Percentiles rank a stretch among this genome's conserved stretches.
phyloP scores from a whole-genome alignment of 805 yeast species.

The Hanseniaspora hatyaiensis region DNA sequence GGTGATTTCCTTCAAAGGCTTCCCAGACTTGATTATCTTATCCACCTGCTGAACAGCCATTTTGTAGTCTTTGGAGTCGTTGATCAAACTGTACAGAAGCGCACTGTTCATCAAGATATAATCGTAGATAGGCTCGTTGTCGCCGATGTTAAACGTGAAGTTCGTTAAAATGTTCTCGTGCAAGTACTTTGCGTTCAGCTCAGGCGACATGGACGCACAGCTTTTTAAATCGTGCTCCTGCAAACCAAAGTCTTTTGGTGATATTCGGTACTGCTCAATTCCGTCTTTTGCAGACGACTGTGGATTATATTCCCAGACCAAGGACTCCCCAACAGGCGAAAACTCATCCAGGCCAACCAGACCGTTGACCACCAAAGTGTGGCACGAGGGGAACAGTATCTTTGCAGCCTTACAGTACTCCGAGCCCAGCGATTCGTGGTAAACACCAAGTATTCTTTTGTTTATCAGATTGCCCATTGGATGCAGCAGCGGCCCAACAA shows the following conservation, averaged over 20 bases:
- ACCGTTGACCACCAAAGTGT: conserved; percentile 88
- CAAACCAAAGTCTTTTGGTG: conserved; percentile 74
- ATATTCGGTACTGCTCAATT: conserved; percentile 36
- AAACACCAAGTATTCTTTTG: conserved; percentile 83
- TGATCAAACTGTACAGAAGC: conserved; percentile 72
- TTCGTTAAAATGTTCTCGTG: conserved; percentile 29
- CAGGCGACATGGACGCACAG: conserved; percentile 79
- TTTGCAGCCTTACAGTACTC: conserved; percentile 76
- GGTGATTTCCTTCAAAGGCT: conserved; percentile 50
- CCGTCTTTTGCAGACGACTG: conserved; percentile 28
- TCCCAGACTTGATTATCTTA: conserved; percentile 53
- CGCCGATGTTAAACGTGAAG: conserved; percentile 37
- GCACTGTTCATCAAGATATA: conserved; percentile 85
- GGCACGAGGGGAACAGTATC: conserved; percentile 35
- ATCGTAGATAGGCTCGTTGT: conserved; percentile 50
- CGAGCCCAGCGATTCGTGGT: conserved; percentile 63
- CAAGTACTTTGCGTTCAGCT: conserved; percentile 59
- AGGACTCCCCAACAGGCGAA: conserved; percentile 74
- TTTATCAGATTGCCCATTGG: conserved; percentile 60
- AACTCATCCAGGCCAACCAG: conserved; percentile 86
- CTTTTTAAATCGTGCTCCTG: conserved; percentile 53
- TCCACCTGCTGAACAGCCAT: conserved; percentile 69
- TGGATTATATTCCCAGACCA: conserved; percentile 51
- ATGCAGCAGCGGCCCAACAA: conserved; percentile 85
- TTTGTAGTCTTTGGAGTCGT: conserved; percentile 55